Base-by-base conservation (phyloP, 1,284 basidiomycete species). In the Coriolopsis trogii region DNA sequence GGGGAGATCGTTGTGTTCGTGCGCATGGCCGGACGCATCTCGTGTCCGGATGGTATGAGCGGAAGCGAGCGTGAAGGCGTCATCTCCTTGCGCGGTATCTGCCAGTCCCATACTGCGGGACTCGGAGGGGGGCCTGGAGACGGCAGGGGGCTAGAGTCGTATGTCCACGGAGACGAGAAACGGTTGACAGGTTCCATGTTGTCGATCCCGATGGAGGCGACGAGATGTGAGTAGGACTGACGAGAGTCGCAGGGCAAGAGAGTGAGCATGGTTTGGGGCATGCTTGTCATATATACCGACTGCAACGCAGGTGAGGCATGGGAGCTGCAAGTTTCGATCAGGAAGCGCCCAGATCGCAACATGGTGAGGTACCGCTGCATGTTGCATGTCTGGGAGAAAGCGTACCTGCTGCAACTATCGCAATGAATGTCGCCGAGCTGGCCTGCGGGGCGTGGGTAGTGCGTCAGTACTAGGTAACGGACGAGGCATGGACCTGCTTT, bases 231-330 rank as follows among this genome's bases (percentile, higher is more conserved):
- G 25, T 4, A 13, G 13, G 15, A 20, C n/a, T n/a, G n/a, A n/a
- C n/a, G n/a, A n/a, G n/a, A n/a, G n/a, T n/a, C n/a, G n/a, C n/a
- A n/a, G n/a, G n/a, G n/a, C n/a, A 18, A 15, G 4, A n/a, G 34
- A 29, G 24, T 9, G 23, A n/a, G 36, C 3, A 3, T 20, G 20
- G 24, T 13, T 26, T 12, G 40, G 26, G 12, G 29, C 28, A n/a
- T 23, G 37, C 24, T 8, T 24, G n/a, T 34, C 20, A 34, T 34
- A 18, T 34, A 34, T n/a, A 13, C 9, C 21, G 37, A 43, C 16
- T 41, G 49, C 53, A 59, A 55, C 48, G 57, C 57, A 45, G 45
- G 20, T 56, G 48, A 44, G 50, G 53, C 57, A 53, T 56, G 48
- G 41, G 28, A 23, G 28, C 34, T 33, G 53, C 50, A 41, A 45